phyloP scores from a whole-genome alignment of 768 basidiomycete genomes.

The Boletus coccyginus region DNA sequence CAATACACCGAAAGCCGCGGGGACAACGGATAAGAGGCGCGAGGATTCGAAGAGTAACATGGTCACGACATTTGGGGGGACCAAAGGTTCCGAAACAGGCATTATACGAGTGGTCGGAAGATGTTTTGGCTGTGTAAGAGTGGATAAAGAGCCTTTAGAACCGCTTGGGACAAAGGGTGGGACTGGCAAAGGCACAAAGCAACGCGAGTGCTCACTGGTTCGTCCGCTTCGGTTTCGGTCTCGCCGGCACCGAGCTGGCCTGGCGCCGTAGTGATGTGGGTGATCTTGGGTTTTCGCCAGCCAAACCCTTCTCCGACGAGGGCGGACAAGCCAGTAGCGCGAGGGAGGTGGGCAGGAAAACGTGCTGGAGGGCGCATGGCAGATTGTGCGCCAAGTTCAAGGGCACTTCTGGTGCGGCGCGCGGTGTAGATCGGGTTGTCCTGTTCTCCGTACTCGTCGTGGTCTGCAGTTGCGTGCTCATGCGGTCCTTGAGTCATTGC shows the following conservation, averaged over 20 bases:
- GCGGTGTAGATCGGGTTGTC: constrained; percentile 15
- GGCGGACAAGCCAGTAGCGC: constrained; percentile 19
- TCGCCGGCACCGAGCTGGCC: constrained; percentile 64
- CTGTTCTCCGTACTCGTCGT: not conserved
- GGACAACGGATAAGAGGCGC: constrained; percentile 68
- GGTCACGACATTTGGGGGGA: constrained; percentile 49
- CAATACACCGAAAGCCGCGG: constrained; percentile 63
- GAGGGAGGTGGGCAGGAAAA: constrained; percentile 9
- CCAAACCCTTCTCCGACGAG: constrained; percentile 27
- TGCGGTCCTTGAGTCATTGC: not conserved
- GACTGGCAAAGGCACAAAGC: not conserved
- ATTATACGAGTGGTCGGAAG: constrained; percentile 69
- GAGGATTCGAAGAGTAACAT: constrained; percentile 68
- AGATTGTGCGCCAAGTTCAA: constrained; percentile 17
- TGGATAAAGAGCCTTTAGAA: constrained; percentile 8
- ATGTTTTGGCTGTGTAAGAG: constrained; percentile 47
- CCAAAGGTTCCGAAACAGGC: constrained; percentile 45
- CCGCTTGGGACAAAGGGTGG: not conserved
- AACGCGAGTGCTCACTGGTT: constrained; percentile 50
- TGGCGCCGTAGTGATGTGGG: constrained; percentile 59
- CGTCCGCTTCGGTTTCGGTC: constrained; percentile 77
- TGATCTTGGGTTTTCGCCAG: constrained; percentile 38
- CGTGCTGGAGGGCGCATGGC: constrained; percentile 2
- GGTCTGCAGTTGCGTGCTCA: not conserved
- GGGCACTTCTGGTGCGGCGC: constrained; percentile 22